These are phyloP conservation scores for Lentinula edodes DNA, from an alignment of 768 basidiomycete species.

Conservation along the genomic window DNA sequence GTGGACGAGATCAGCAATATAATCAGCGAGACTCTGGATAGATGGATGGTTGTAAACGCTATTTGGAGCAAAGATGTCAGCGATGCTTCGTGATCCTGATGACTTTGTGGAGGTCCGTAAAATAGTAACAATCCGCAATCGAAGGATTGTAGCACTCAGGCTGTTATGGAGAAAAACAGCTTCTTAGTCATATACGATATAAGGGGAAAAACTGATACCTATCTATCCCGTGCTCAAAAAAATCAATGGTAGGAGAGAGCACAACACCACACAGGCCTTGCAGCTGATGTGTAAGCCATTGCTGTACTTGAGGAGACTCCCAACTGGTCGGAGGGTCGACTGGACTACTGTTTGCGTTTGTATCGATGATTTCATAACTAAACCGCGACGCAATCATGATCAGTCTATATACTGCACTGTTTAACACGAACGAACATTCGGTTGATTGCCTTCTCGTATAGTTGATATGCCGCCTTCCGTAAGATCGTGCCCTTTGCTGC, in stretches of 20 bases:
- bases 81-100: slow-evolving; percentile 7
- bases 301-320: slow-evolving; percentile 10
- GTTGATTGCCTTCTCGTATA: slow-evolving; percentile 36
- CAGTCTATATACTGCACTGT: background rate
- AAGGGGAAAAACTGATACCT: slow-evolving; percentile 6
- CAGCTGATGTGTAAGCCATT: slow-evolving; percentile 19
- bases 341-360: slow-evolving; percentile 18
- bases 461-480: slow-evolving; percentile 29
- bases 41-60: slow-evolving; percentile 22
- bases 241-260: slow-evolving; percentile 10
- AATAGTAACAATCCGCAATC: slow-evolving; percentile 27
- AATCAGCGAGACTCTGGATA: slow-evolving; percentile 17
- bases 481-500: slow-evolving; percentile 41
- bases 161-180: slow-evolving; percentile 9
- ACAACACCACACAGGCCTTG: slow-evolving; percentile 17
- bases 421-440: slow-evolving; percentile 19
- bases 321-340: slow-evolving; percentile 9
- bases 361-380: slow-evolving; percentile 18
- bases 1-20: slow-evolving; percentile 12
- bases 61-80: slow-evolving; percentile 11
- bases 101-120: slow-evolving; percentile 19
- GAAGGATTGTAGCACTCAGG: slow-evolving; percentile 23
- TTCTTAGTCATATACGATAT: too few species aligned
- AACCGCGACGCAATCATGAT: background rate
- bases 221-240: slow-evolving; percentile 27